Percentiles rank a stretch among this genome's conserved stretches.
Evolutionary conservation across 345 rosid genomes (phyloP).

Genomic region (Theobroma cacao): DNA sequence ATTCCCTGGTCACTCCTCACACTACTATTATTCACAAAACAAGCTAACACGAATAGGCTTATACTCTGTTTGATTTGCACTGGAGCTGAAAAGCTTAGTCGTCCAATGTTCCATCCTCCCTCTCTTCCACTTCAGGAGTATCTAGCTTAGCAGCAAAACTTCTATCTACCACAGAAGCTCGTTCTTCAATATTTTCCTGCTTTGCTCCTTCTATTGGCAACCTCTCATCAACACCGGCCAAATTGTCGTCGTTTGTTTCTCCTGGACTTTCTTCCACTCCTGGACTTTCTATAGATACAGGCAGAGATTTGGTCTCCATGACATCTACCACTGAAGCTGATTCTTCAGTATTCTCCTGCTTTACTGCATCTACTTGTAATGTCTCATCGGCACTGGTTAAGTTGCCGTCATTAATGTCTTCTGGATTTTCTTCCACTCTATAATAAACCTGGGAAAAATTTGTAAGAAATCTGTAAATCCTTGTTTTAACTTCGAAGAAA

Average conservation of each 20-base stretch:
- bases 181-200: constrained; percentile 18
- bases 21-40: neutral
- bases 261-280: constrained; percentile 45
- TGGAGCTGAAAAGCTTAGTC: neutral
- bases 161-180: neutral
- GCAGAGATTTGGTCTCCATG: neutral
- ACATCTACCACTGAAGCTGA: constrained; percentile 2
- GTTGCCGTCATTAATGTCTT: constrained; percentile 3
- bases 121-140: neutral
- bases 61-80: neutral
- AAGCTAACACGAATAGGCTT: neutral
- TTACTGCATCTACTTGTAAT: constrained; percentile 9
- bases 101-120: neutral
- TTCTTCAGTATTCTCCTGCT: constrained; percentile 20
- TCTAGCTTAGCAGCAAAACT: neutral
- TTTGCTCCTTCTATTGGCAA: constrained; percentile 8
- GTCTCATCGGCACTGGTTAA: constrained; percentile 13
- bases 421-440: constrained; percentile 47
- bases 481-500: neutral
- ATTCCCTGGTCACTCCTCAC: neutral
- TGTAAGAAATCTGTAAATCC: neutral
- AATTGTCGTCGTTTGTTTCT: neutral
- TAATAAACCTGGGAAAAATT: constrained; percentile 44
- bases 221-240: constrained; percentile 6
- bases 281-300: neutral